phyloP scores from a whole-genome alignment of 1,284 basidiomycete species.

The Puccinia hordei region DNA sequence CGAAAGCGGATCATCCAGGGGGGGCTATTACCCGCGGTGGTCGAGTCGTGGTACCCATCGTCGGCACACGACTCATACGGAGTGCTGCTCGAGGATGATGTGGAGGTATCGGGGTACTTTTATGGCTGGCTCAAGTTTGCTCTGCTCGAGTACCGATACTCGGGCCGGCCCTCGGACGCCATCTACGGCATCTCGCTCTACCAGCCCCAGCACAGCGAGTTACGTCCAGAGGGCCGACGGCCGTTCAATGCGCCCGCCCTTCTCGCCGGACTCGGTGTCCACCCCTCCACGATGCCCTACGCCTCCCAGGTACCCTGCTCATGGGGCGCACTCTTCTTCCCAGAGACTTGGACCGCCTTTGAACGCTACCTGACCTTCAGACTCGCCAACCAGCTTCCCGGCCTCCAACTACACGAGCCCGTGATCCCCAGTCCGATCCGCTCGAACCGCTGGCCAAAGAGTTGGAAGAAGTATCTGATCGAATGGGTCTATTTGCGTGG shows the following conservation, averaged over 20 bases:
- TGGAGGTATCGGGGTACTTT: constrained; percentile 77
- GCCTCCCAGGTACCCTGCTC: constrained; percentile 80
- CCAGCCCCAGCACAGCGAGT: constrained; percentile 76
- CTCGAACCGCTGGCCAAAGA: constrained; percentile 74
- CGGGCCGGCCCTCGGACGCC: constrained; percentile 56
- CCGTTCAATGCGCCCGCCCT: constrained; percentile 69
- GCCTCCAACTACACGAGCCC: constrained; percentile 56
- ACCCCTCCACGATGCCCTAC: constrained; percentile 68
- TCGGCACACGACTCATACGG: constrained; percentile 71
- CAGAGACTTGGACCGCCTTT: constrained; percentile 79
- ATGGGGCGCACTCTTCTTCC: constrained; percentile 87
- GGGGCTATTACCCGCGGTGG: constrained; percentile 74
- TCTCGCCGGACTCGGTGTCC: constrained; percentile 63
- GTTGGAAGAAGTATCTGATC: constrained; percentile 85
- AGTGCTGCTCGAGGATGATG: constrained; percentile 76
- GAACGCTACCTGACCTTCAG: constrained; percentile 72
- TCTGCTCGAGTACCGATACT: constrained; percentile 71
- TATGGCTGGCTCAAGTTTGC: constrained; percentile 79
- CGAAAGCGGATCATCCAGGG: constrained; percentile 73
- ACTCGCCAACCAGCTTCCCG: constrained; percentile 58
- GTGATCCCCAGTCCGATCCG: constrained; percentile 72
- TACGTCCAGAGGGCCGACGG: constrained; percentile 69
- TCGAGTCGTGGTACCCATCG: constrained; percentile 80
- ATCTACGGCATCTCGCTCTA: constrained; percentile 79
- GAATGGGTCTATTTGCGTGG: constrained; percentile 76